Evolutionary conservation across 306 rosid species (phyloP).

Genomic region (Styphnolobium japonicum): DNA sequence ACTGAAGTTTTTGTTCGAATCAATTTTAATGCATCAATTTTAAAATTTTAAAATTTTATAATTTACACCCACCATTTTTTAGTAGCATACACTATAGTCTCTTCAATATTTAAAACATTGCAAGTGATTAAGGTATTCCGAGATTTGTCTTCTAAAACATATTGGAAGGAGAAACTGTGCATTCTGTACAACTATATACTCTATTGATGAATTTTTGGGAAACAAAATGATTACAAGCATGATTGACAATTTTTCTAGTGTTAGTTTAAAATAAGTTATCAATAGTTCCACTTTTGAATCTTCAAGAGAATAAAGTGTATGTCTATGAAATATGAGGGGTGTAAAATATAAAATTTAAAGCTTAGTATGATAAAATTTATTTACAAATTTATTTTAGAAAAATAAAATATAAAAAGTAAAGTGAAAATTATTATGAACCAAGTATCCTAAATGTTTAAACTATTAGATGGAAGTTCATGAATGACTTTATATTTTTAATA

Average conservation of each 20-base stretch:
- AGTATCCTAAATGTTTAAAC: too few relatives aligned
- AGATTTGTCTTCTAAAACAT: constrained; percentile 2
- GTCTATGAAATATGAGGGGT: neutral
- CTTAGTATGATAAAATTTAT: neutral
- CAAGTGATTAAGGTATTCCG: neutral
- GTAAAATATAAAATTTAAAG: neutral
- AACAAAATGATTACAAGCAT: constrained; percentile 27
- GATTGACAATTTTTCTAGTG: constrained; percentile 8
- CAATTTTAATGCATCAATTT: neutral
- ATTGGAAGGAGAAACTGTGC: neutral
- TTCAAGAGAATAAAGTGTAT: neutral
- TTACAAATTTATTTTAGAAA: too few relatives aligned
- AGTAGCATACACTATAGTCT: neutral
- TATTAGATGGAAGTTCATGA: too few relatives aligned
- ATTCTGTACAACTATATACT: neutral
- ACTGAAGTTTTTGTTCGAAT: neutral
- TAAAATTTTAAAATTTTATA: neutral
- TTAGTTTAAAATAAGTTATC: neutral
- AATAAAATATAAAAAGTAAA: neutral
- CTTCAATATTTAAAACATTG: neutral
- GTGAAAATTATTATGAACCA: too few relatives aligned
- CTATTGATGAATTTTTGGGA: constrained; percentile 21
- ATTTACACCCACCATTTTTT: too few relatives aligned
- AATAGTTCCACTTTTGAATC: neutral
- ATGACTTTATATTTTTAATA: too few relatives aligned